phyloP scores from a whole-genome alignment of 1,284 basidiomycete genomes.

The Rhizoctonia solani region DNA sequence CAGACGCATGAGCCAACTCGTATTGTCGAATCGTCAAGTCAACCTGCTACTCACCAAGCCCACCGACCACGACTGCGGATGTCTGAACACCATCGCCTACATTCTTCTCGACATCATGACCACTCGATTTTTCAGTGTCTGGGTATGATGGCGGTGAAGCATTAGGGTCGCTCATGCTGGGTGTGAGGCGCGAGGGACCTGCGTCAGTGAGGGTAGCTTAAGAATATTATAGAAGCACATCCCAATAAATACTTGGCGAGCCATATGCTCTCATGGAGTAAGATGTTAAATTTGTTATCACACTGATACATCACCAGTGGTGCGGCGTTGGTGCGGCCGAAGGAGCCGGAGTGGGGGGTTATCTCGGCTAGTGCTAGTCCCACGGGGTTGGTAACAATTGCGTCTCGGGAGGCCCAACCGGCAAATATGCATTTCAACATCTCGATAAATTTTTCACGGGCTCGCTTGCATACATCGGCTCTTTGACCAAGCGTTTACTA shows the following conservation, averaged over 20 bases:
- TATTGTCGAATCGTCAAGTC: background rate
- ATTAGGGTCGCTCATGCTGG: constrained; percentile 14
- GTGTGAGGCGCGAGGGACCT: background rate
- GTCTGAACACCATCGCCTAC: constrained; percentile 19
- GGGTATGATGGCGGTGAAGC: background rate
- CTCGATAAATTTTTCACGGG: background rate
- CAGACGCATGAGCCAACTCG: background rate
- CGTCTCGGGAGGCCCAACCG: background rate
- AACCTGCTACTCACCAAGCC: constrained; percentile 9
- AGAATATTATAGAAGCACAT: constrained; percentile 19
- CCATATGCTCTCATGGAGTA: background rate
- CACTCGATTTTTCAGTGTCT: constrained; percentile 2
- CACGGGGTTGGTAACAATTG: background rate
- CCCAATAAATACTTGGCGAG: constrained; percentile 18
- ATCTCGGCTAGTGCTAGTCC: constrained; percentile 18
- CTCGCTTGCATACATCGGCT: too few relatives aligned
- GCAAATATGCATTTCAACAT: background rate
- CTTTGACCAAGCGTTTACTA: too few relatives aligned
- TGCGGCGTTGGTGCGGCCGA: constrained; percentile 31
- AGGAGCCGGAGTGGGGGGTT: background rate
- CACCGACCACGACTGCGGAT: constrained; percentile 21
- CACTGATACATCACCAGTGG: background rate
- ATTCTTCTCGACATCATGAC: constrained; percentile 24
- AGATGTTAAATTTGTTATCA: constrained; percentile 26
- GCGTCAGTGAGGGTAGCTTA: constrained; percentile 1